Conservation (phyloP, 1,139 yeast species). For the Suhomyces bribrorum region DNA sequence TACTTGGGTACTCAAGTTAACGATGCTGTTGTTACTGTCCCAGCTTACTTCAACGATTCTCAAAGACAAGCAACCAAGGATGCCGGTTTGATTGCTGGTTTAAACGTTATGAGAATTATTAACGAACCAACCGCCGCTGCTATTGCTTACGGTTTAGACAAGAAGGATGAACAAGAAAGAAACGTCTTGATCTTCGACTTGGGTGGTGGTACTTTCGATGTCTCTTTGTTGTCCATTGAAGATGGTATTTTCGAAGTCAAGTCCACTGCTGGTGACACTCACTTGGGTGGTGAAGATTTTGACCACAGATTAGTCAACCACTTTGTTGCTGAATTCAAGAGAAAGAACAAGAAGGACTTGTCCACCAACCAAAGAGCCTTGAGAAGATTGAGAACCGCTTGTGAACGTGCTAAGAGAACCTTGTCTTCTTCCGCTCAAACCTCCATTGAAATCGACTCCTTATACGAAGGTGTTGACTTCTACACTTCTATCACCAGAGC, state of each 20-base stretch:
- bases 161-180: slow-evolving; percentile 68
- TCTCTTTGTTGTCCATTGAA: slow-evolving; percentile 85
- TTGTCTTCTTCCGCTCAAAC: slow-evolving; percentile 42
- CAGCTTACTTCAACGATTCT: slow-evolving; percentile 63
- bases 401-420: slow-evolving; percentile 45
- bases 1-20: slow-evolving; percentile 62
- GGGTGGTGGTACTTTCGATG: slow-evolving; percentile 99
- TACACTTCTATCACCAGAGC: slow-evolving; percentile 44
- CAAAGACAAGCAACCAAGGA: slow-evolving; percentile 67
- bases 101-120: slow-evolving; percentile 59
- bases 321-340: slow-evolving; percentile 40
- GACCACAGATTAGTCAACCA: slow-evolving; percentile 49
- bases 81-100: slow-evolving; percentile 63
- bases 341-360: slow-evolving; percentile 42
- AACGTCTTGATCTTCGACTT: slow-evolving; percentile 89
- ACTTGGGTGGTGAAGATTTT: slow-evolving; percentile 89
- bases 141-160: slow-evolving; percentile 65
- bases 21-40: slow-evolving; percentile 77
- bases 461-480: slow-evolving; percentile 42
- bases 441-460: slow-evolving; percentile 40
- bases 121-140: slow-evolving; percentile 68
- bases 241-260: slow-evolving; percentile 96
- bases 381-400: slow-evolving; percentile 45
- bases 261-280: slow-evolving; percentile 98
- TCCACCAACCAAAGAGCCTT: slow-evolving; percentile 41